A percentile compares a stretch with the other conserved stretches of the same genome.
phyloP scores from a whole-genome alignment of 2,329 filamentous ascomycete species.

The Lachnellula occidentalis region DNA sequence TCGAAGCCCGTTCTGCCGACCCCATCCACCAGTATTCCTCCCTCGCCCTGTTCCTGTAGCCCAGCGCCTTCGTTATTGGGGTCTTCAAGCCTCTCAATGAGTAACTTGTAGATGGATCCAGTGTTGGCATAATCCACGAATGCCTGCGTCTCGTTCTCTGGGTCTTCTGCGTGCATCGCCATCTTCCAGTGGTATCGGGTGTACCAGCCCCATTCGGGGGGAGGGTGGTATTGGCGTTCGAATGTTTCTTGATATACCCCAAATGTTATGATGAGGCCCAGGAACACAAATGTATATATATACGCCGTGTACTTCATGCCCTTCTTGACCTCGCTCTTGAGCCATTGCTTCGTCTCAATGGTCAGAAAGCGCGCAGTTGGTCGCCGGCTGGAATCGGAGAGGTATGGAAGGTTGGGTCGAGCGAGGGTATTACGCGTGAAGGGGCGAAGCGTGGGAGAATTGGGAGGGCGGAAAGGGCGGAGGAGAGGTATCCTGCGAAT shows the following conservation, averaged over 20 bases:
- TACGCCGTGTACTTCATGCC: constrained; percentile 63
- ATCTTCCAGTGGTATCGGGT: constrained; percentile 55
- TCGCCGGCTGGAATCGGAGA: constrained; percentile 39
- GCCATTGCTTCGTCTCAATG: constrained; percentile 67
- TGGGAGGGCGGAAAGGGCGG: constrained; percentile 35
- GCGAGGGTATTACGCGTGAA: constrained; percentile 54
- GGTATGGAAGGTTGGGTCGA: constrained; percentile 60
- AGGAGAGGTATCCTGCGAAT: constrained; percentile 36
- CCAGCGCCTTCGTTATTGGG: constrained; percentile 61
- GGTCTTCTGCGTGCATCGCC: constrained; percentile 12
- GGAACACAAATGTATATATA: constrained; percentile 57
- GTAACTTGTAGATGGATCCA: constrained; percentile 52
- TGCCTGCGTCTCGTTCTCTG: constrained; percentile 11
- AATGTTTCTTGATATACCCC: constrained; percentile 68
- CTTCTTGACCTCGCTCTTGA: constrained; percentile 65
- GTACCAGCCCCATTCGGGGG: constrained; percentile 71
- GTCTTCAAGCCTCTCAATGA: constrained; percentile 66
- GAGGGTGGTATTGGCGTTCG: constrained; percentile 73
- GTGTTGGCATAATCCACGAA: constrained; percentile 60
- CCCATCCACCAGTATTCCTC: constrained; percentile 48
- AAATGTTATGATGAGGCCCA: constrained; percentile 55
- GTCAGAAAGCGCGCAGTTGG: constrained; percentile 62
- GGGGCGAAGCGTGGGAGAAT: constrained; percentile 34
- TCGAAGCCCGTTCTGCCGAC: constrained; percentile 41
- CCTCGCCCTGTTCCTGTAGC: constrained; percentile 46